Percentiles rank a stretch among this genome's conserved stretches.
Evolutionary conservation across 139 green algal genomes (phyloP).

Genomic region (Bryopsis sp.): DNA sequence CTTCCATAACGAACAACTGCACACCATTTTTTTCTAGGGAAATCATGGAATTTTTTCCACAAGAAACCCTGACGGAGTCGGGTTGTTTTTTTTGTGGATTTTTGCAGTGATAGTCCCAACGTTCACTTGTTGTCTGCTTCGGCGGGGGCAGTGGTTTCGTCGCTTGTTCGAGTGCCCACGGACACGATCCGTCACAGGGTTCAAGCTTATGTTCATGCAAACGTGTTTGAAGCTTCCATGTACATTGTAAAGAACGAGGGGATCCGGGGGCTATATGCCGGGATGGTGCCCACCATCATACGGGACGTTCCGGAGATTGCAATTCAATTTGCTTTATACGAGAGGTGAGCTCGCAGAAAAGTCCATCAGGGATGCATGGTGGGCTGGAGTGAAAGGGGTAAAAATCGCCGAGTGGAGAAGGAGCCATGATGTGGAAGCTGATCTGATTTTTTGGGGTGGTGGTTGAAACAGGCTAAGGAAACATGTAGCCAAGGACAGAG

Average conservation of each 20-base stretch:
- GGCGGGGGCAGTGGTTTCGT: slow-evolving; percentile 33
- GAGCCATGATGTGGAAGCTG: no score
- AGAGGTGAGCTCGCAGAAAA: slow-evolving; percentile 13
- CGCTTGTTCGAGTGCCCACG: slow-evolving; percentile 48
- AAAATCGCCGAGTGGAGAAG: no score
- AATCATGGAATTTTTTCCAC: no score
- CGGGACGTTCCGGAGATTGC: slow-evolving; percentile 65
- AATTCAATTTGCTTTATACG: slow-evolving; percentile 65
- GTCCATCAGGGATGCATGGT: no score
- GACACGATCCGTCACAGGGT: slow-evolving; percentile 70
- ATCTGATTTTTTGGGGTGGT: no score
- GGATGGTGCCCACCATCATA: slow-evolving; percentile 57
- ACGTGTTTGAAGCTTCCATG: slow-evolving; percentile 31
- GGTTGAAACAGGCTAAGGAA: no score
- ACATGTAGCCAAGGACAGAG: background rate
- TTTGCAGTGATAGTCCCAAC: slow-evolving; percentile 12
- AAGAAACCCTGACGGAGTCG: no score
- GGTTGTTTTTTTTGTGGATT: no score
- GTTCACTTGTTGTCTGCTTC: slow-evolving; percentile 31
- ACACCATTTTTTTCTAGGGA: no score
- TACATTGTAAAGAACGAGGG: slow-evolving; percentile 39
- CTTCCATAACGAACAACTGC: no score
- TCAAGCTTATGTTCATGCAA: slow-evolving; percentile 58
- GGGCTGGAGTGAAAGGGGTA: no score
- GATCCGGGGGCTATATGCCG: slow-evolving; percentile 54